These are phyloP conservation scores for Kwoniella dendrophila DNA, from an alignment of 768 basidiomycete genomes.

Conservation along the genomic window DNA sequence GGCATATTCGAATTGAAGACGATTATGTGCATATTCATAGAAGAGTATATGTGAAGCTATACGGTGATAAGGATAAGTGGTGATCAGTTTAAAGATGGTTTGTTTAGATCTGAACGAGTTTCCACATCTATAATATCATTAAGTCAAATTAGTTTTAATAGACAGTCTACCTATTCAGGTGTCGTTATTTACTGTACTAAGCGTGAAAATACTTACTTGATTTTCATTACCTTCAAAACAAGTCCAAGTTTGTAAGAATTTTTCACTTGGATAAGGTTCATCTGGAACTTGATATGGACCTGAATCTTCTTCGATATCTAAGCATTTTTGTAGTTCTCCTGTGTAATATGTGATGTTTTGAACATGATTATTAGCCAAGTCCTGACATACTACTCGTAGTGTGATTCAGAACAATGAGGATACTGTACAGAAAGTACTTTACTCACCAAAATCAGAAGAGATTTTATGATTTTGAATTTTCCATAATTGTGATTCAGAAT, in stretches of 20 bases:
- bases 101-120: background rate
- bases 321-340: background rate
- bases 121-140: background rate
- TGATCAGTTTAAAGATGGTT: background rate
- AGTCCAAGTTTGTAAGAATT: background rate
- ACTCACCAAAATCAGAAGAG: slow-evolving; percentile 1
- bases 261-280: slow-evolving; percentile 4
- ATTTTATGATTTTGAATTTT: background rate
- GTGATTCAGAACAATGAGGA: no score
- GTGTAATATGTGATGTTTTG: background rate
- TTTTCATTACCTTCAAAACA: slow-evolving; percentile 2
- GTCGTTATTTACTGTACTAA: no score
- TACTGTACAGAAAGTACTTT: no score
- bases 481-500: background rate
- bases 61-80: background rate
- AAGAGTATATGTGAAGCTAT: no score
- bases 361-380: no score
- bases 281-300: background rate
- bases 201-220: background rate
- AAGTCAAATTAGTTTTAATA: background rate
- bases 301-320: background rate
- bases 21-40: background rate
- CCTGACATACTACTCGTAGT: no score
- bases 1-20: no score
- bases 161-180: background rate